phyloP scores from a whole-genome alignment of 306 rosid species.

The Carpinus fangiana region DNA sequence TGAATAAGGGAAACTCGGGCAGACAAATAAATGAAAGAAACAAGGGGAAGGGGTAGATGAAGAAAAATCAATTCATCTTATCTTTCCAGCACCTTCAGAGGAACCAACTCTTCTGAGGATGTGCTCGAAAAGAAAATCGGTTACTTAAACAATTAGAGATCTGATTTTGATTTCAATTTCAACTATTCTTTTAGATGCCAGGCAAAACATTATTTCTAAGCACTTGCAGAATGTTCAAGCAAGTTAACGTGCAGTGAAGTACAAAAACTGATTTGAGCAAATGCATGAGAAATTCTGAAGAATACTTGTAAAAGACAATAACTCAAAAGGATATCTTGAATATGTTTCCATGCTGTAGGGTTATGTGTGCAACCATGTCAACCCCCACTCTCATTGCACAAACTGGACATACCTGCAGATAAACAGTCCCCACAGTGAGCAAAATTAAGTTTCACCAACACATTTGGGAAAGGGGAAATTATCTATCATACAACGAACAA shows the following conservation, averaged over 20 bases:
- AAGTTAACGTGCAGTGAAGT: slow-evolving; percentile 11
- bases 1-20: neutral
- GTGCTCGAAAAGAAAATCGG: neutral
- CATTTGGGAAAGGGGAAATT: neutral
- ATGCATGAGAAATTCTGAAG: neutral
- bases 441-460: slow-evolving; percentile 5
- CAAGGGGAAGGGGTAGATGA: neutral
- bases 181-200: slow-evolving; percentile 3
- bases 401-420: slow-evolving; percentile 90
- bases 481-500: neutral
- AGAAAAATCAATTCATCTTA: neutral
- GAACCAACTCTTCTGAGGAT: neutral
- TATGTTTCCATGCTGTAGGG: slow-evolving; percentile 90
- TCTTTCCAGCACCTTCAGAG: neutral
- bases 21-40: neutral
- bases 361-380: slow-evolving; percentile 96
- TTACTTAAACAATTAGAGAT: neutral
- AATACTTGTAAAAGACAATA: slow-evolving; percentile 13
- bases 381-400: slow-evolving; percentile 93
- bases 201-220: neutral
- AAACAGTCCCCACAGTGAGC: slow-evolving; percentile 21
- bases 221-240: slow-evolving; percentile 3
- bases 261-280: slow-evolving; percentile 13
- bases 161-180: neutral
- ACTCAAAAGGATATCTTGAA: slow-evolving; percentile 88